Conservation (phyloP, 139 green algal genomes). For the Chlorella vulgaris region DNA sequence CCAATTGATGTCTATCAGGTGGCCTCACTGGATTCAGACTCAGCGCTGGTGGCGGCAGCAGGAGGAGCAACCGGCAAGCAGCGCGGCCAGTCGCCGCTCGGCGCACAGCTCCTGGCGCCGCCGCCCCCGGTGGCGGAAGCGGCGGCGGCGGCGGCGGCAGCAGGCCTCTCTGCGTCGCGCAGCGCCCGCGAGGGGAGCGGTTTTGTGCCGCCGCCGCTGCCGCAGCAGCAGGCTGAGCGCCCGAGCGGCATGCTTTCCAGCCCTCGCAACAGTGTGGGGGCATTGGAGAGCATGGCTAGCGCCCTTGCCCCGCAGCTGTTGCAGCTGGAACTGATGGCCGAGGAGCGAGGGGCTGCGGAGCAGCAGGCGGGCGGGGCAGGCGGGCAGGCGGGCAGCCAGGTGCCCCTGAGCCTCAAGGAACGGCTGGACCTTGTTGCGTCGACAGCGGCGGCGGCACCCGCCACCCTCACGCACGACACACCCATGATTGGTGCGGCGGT, state of each 20-base stretch:
- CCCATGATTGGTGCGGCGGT: conserved; percentile 24
- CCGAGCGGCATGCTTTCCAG: too few relatives aligned
- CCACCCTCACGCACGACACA: not conserved
- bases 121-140: not conserved
- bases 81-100: not conserved
- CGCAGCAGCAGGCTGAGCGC: too few relatives aligned
- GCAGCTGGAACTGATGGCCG: not conserved
- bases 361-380: not conserved
- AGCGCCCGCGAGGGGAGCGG: not conserved
- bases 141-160: not conserved
- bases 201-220: not conserved
- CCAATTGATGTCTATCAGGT: conserved; percentile 50
- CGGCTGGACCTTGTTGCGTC: too few relatives aligned
- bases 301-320: not conserved
- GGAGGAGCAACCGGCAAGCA: too few relatives aligned
- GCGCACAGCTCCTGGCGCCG: not conserved
- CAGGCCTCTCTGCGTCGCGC: not conserved
- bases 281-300: not conserved
- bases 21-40: not conserved
- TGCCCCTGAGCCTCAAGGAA: too few relatives aligned
- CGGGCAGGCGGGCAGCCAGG: not conserved
- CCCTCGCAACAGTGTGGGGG: not conserved
- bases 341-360: not conserved
- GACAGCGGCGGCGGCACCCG: not conserved
- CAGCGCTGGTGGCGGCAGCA: not conserved